A percentile compares a stretch with the other conserved stretches of the same genome.
Conservation (phyloP, 2,329 filamentous ascomycete species). For the Ophiostoma montium region DNA sequence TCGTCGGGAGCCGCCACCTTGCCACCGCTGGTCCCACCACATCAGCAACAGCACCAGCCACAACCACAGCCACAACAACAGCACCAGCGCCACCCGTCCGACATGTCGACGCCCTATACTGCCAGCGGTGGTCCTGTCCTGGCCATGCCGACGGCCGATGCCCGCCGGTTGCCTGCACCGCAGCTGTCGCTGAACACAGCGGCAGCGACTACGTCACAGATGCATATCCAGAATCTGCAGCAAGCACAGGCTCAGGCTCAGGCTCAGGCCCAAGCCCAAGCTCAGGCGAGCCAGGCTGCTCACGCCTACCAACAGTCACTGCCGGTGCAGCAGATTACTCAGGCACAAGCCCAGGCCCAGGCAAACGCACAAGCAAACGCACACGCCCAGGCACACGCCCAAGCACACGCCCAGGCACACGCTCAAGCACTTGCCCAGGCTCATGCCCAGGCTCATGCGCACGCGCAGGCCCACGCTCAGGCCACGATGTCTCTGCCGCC, state of each 20-base stretch:
- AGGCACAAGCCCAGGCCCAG: constrained; percentile 4
- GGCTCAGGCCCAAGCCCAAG: neutral
- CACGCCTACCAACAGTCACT: neutral
- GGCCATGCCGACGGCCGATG: constrained; percentile 14
- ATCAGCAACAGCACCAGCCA: neutral
- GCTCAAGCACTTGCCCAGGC: no score
- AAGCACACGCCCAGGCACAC: constrained; percentile 3
- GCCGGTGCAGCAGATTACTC: constrained; percentile 1
- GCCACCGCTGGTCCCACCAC: neutral
- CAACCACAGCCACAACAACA: no score
- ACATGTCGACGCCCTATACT: neutral
- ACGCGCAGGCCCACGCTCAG: constrained; percentile 21
- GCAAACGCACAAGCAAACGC: constrained; percentile 3
- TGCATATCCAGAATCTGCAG: neutral
- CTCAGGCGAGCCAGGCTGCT: neutral
- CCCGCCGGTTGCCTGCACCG: constrained; percentile 49
- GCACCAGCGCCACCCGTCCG: neutral
- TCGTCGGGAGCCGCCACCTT: neutral
- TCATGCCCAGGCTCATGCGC: constrained; percentile 10
- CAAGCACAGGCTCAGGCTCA: neutral
- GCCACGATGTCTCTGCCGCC: constrained; percentile 45
- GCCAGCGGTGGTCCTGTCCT: neutral
- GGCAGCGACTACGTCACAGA: constrained; percentile 5
- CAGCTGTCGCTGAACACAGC: constrained; percentile 53
- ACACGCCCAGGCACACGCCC: no score